phyloP scores from a whole-genome alignment of 2,329 filamentous ascomycete species.

The Lecanicillium sp. region DNA sequence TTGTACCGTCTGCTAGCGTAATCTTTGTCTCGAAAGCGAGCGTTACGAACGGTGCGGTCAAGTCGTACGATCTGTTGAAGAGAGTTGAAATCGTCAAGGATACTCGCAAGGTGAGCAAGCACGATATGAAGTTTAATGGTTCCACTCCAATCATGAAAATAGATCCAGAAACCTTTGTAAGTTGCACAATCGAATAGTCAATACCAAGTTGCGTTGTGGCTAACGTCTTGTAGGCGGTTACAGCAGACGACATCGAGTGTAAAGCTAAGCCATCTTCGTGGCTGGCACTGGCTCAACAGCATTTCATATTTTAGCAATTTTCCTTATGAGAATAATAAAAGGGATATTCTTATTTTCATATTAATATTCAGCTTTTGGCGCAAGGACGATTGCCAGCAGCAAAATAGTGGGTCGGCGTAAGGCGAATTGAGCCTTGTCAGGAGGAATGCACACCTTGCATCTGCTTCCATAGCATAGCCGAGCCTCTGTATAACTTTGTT shows the following conservation, averaged over 20 bases:
- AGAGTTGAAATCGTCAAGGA: constrained; percentile 71
- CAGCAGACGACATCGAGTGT: constrained; percentile 2
- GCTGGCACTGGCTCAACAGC: constrained; percentile 5
- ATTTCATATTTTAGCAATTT: constrained; percentile 5
- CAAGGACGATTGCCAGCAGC: too few species aligned
- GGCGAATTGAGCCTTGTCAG: too few species aligned
- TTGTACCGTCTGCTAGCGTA: constrained; percentile 64
- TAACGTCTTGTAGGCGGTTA: neutral
- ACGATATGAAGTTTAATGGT: constrained; percentile 86
- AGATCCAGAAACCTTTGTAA: constrained; percentile 60
- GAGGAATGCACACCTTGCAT: too few species aligned
- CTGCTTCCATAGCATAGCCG: too few species aligned
- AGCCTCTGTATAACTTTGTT: too few species aligned
- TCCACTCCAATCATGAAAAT: constrained; percentile 79
- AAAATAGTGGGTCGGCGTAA: too few species aligned
- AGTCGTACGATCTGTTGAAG: constrained; percentile 68
- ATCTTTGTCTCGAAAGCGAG: constrained; percentile 75
- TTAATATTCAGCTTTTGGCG: too few species aligned
- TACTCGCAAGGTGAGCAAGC: constrained; percentile 69
- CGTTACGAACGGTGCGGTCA: constrained; percentile 56
- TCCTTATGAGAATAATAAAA: neutral
- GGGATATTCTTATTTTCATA: too few species aligned
- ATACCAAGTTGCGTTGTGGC: neutral
- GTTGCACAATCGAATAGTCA: neutral
- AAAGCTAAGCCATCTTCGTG: constrained; percentile 2